A percentile compares a stretch with the other conserved stretches of the same genome.
These are phyloP conservation scores for Pyrus communis DNA, from an alignment of 306 rosid genomes.

Conservation along the genomic window DNA sequence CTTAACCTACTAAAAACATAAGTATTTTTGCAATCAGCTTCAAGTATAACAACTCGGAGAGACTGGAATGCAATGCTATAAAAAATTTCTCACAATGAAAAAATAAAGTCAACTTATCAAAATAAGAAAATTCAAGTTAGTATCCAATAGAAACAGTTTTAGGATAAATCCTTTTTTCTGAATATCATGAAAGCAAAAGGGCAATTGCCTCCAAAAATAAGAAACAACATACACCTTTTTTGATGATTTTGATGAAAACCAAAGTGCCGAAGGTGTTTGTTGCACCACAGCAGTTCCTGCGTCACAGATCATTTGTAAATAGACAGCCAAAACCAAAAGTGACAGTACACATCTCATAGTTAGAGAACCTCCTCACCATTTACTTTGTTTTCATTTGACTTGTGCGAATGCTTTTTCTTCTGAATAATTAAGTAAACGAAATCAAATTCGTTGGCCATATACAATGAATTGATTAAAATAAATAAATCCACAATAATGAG, in stretches of 20 bases:
- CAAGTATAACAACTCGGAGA: neutral
- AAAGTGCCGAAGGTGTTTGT: slow-evolving; percentile 42
- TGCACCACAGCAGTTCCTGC: slow-evolving; percentile 47
- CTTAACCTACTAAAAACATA: neutral
- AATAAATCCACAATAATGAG: neutral
- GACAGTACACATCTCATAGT: slow-evolving; percentile 1
- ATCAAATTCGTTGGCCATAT: neutral
- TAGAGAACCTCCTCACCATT: slow-evolving; percentile 42
- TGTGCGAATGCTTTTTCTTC: slow-evolving; percentile 53
- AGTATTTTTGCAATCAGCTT: neutral
- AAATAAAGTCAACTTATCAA: neutral
- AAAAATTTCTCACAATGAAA: neutral
- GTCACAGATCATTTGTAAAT: slow-evolving; percentile 11
- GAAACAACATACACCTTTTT: slow-evolving; percentile 45
- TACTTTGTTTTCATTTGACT: slow-evolving; percentile 29
- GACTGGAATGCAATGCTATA: neutral
- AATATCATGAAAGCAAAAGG: neutral
- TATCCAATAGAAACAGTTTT: neutral
- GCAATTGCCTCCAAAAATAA: neutral
- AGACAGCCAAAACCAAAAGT: slow-evolving; percentile 1
- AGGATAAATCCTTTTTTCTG: neutral
- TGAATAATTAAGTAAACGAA: slow-evolving; percentile 24
- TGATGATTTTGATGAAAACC: slow-evolving; percentile 66
- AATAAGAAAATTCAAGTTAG: neutral
- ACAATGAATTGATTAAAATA: neutral